Evolutionary conservation across 768 basidiomycete genomes (phyloP).

Genomic region (Suillus placidus): DNA sequence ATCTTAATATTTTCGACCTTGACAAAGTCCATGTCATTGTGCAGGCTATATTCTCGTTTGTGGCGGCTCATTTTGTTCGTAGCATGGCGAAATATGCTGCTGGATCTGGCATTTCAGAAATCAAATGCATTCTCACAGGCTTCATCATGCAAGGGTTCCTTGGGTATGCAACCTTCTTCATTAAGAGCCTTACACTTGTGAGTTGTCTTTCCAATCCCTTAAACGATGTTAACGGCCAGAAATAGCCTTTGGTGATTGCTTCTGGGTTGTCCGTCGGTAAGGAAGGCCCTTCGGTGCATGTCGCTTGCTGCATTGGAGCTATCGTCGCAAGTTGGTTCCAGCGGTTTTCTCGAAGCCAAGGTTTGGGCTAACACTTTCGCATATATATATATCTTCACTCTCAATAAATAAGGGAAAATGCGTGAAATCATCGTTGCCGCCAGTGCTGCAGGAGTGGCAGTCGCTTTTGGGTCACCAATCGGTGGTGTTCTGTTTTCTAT

Average conservation of each 20-base stretch:
- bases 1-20: neutral
- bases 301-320: slow-evolving; percentile 92
- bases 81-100: slow-evolving; percentile 93
- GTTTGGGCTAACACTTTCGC: slow-evolving; percentile 44
- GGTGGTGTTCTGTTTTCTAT: slow-evolving; percentile 98
- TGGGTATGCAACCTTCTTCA: slow-evolving; percentile 84
- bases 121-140: slow-evolving; percentile 96
- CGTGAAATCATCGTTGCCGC: slow-evolving; percentile 93
- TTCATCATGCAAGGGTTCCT: slow-evolving; percentile 98
- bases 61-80: slow-evolving; percentile 86
- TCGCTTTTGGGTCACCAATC: slow-evolving; percentile 97
- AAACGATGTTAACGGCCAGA: slow-evolving; percentile 19
- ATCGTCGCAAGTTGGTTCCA: slow-evolving; percentile 85
- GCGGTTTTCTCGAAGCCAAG: slow-evolving; percentile 85
- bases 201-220: slow-evolving; percentile 30
- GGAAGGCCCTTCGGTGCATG: slow-evolving; percentile 97
- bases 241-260: slow-evolving; percentile 92
- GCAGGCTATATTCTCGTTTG: slow-evolving; percentile 80
- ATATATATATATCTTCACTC: slow-evolving; percentile 12
- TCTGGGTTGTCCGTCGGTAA: slow-evolving; percentile 97
- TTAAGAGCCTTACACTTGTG: slow-evolving; percentile 94
- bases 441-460: slow-evolving; percentile 97
- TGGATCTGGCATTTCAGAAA: slow-evolving; percentile 97
- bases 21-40: slow-evolving; percentile 11
- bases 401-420: slow-evolving; percentile 60